Base-by-base conservation (phyloP, 306 rosid species). In the Erythrophleum fordii region DNA sequence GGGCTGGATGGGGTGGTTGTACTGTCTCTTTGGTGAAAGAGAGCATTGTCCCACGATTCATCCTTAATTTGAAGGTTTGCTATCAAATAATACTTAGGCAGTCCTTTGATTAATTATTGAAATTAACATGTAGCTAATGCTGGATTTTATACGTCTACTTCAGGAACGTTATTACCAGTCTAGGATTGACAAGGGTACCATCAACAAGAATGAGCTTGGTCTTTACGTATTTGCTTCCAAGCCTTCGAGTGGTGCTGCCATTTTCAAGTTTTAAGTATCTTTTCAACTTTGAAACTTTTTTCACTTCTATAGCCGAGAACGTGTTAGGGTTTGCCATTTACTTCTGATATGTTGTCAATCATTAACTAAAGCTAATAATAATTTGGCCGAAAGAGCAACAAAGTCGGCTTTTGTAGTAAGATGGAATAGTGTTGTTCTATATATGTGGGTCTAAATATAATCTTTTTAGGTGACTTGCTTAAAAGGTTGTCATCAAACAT, bases 1-100 rank as follows among this genome's bases (percentile, higher is more conserved):
- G 99, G 81, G 99, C 99, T 14, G 99, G 99, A 79, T 95, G 99
- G 99, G 99, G 99, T 74, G 99, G 99, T 55, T 95, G 99, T 71
- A 93, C 97, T 12, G 99, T 95, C 42, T 92, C 97, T 67, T 83
- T 95, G 93, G 99, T 95, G 58, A 95, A 89, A 81, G 99, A 95
- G 82, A 91, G 73, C 87, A 87, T 81, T 35, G 97, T 95, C 67
- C 98, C 99, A 60, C 92, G 92, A 72, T 95, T 89, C 77, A 92
- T 95, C 80, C 96, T 91, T 49, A 90, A 88, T 77, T 83, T 95
- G 77, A 95, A 95, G 99, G 99, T 91, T n/a, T 77, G 77, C n/a
- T 70, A 69, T 73, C 59, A 18, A 29, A 64, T 22, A 25, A 69
- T 48, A 49, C 25, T 53, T 26, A 46, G 73, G 17, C 31, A 74